A percentile compares a stretch with the other conserved stretches of the same genome.
phyloP scores from a whole-genome alignment of 2,329 filamentous ascomycete species.

The Colletotrichum tamarilloi region DNA sequence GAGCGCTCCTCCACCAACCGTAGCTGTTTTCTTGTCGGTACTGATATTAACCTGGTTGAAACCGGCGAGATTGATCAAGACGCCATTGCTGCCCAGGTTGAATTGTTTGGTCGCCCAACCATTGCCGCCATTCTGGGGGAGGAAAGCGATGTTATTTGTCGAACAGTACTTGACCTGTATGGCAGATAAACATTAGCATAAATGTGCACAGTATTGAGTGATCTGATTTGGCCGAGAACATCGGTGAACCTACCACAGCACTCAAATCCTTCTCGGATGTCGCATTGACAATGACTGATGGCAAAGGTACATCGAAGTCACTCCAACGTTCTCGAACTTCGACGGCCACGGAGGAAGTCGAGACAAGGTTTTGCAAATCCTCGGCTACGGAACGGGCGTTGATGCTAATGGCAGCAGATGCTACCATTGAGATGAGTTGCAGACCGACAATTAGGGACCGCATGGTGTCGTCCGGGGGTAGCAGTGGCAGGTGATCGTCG shows the following conservation, averaged over 20 bases:
- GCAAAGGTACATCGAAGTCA: slow-evolving; percentile 33
- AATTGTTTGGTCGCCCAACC: slow-evolving; percentile 33
- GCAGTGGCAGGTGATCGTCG: slow-evolving; percentile 6
- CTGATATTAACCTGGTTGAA: slow-evolving; percentile 38
- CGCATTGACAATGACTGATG: slow-evolving; percentile 36
- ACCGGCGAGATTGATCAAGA: slow-evolving; percentile 40
- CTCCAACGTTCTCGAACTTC: slow-evolving; percentile 36
- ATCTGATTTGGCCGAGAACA: neutral
- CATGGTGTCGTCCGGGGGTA: slow-evolving; percentile 11
- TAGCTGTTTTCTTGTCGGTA: slow-evolving; percentile 31
- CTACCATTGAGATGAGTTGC: slow-evolving; percentile 26
- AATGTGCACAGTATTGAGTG: neutral
- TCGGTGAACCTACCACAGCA: slow-evolving; percentile 1
- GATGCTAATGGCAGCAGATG: slow-evolving; percentile 11
- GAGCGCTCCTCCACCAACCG: slow-evolving; percentile 35
- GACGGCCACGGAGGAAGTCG: slow-evolving; percentile 8
- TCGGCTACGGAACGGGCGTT: slow-evolving; percentile 17
- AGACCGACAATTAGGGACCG: slow-evolving; percentile 13
- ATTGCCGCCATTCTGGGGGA: slow-evolving; percentile 37
- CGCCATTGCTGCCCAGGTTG: slow-evolving; percentile 31
- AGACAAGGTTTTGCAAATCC: slow-evolving; percentile 12
- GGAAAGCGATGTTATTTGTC: slow-evolving; percentile 13
- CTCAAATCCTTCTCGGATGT: slow-evolving; percentile 36
- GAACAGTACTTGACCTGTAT: slow-evolving; percentile 29
- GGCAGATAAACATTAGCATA: neutral